A percentile compares a stretch with the other conserved stretches of the same genome.
Conservation (phyloP, 345 rosid genomes). For the Gossypium bickii region DNA sequence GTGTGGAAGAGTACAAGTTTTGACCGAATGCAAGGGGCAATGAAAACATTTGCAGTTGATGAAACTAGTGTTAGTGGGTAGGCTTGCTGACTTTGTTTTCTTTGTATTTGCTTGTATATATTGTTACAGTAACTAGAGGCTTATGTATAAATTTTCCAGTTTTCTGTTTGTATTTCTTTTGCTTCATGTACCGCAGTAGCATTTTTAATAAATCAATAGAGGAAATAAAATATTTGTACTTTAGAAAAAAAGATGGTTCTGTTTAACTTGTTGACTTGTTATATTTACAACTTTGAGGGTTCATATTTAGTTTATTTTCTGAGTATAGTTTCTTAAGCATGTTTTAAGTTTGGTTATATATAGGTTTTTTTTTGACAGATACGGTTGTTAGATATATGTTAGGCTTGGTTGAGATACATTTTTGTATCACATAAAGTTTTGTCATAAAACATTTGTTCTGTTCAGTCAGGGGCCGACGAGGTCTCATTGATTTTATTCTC, state of each 20-base stretch:
- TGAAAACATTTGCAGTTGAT: slow-evolving; percentile 99
- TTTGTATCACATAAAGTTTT: background rate
- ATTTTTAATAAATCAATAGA: background rate
- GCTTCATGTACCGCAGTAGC: background rate
- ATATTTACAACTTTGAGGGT: background rate
- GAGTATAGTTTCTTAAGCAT: background rate
- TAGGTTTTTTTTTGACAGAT: background rate
- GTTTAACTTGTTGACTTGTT: background rate
- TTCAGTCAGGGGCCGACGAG: background rate
- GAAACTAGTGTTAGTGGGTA: slow-evolving; percentile 99
- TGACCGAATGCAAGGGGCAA: slow-evolving; percentile 99
- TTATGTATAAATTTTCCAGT: background rate
- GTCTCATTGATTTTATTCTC: background rate
- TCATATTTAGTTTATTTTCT: background rate
- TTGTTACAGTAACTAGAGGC: background rate
- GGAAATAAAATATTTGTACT: background rate
- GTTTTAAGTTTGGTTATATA: background rate
- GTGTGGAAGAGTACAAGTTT: slow-evolving; percentile 99
- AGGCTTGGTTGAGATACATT: background rate
- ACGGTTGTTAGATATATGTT: background rate
- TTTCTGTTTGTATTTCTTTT: background rate
- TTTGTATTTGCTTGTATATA: background rate
- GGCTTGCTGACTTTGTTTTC: slow-evolving; percentile 23
- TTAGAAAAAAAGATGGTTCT: background rate
- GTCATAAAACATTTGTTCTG: background rate